Base-by-base conservation (phyloP, 371 early-diverging fungal genomes). In the Dinochytrium kinnereticum region DNA sequence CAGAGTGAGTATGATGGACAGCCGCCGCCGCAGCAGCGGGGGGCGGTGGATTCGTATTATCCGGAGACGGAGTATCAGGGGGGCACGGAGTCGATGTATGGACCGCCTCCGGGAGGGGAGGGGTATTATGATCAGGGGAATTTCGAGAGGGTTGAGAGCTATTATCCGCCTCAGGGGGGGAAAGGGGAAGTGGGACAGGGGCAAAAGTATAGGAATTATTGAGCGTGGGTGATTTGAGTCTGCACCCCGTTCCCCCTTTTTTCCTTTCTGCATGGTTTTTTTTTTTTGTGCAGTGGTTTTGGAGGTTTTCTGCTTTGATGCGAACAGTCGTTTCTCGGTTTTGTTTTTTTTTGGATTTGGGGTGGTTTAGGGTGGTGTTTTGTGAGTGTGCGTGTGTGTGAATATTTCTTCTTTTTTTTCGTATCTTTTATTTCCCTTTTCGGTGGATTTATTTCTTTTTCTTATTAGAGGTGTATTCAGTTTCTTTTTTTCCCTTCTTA, bases 51-150 rank as follows among this genome's bases (percentile, higher is more conserved):
- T 19, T 40, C 44, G 21, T 66, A 66, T 44, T 66, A 40, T 44
- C 66, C 66, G n/a, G 40, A 37, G 44, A 24, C 40, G 44, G 66
- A 66, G n/a, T 40, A 66, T 33, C n/a, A 19, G 44, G 44, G 44
- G 19, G 44, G 19, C 44, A 53, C 17, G 55, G 55, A 53, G n/a
- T 53, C 17, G 55, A 53, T 53, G 24, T 53, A 53, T 26, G 7
- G 5, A 21, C 55, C 55, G 5, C 13, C 13, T 26, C n/a, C 5
- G 55, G 24, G 5, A 34, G 61, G n/a, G 26, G 61, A 13, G 5
- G 36, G 61, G 61, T 17, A 61, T 10, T 61, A 61, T 61, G 61
- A 61, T 61, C 30, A 61, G 36, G 26, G 36, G n/a, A 61, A 61
- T 36, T 61, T 61, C 36, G 61, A 61, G 61, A 31, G 61, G 36